Evolutionary conservation across 169 alveolate genomes (phyloP).

Genomic region (Haemoproteus tartakovskyi): DNA sequence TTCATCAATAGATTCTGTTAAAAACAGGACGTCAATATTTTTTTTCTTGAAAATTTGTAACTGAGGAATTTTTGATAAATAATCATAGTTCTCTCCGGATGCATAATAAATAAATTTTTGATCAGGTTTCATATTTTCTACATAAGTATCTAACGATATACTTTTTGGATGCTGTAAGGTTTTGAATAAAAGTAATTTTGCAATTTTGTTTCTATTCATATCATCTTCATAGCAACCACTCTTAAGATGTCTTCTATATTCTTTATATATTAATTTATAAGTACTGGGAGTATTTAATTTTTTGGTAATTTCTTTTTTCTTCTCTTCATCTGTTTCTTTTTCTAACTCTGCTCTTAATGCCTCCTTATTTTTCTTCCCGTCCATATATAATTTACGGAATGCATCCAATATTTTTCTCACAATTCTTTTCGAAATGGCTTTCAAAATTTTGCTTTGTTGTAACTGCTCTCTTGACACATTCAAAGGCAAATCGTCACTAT

Average conservation of each 20-base stretch:
- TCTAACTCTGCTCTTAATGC: conserved; percentile 77
- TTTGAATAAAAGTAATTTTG: conserved; percentile 88
- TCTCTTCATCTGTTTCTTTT: conserved; percentile 82
- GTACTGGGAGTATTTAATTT: conserved; percentile 79
- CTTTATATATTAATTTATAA: conserved; percentile 86
- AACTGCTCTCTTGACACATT: conserved; percentile 92
- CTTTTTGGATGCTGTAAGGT: conserved; percentile 84
- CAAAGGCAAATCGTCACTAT: conserved; percentile 93
- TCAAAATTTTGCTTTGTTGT: conserved; percentile 91
- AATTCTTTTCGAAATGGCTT: conserved; percentile 93
- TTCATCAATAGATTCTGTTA: conserved; percentile 94
- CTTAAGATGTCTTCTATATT: conserved; percentile 89
- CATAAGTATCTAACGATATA: conserved; percentile 87
- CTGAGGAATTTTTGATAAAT: conserved; percentile 86
- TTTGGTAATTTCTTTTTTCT: conserved; percentile 75
- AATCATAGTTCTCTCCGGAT: conserved; percentile 85
- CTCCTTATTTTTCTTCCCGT: conserved; percentile 83
- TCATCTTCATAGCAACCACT: conserved; percentile 96
- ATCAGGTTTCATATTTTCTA: conserved; percentile 90
- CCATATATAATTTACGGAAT: conserved; percentile 88
- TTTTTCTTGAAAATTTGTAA: conserved; percentile 89
- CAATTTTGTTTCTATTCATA: conserved; percentile 89
- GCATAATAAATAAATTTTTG: conserved; percentile 92
- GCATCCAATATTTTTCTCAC: conserved; percentile 95
- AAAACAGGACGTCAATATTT: conserved; percentile 91